These are phyloP conservation scores for Vitis rotundifolia DNA, from an alignment of 164 flowering plant genomes.

Conservation along the genomic window DNA sequence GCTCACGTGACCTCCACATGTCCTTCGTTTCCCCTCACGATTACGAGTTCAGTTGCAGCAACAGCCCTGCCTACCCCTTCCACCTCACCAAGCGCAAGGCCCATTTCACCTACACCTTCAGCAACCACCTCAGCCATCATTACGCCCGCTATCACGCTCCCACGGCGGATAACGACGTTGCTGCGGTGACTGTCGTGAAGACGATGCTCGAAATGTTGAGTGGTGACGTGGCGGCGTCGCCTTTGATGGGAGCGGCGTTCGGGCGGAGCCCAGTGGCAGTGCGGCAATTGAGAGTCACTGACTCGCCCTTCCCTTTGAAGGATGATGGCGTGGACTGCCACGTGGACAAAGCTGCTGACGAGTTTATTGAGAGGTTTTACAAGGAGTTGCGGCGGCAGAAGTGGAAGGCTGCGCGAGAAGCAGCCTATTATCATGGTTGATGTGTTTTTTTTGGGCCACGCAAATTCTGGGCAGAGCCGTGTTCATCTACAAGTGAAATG, in stretches of 20 bases:
- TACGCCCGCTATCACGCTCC: slow-evolving; percentile 1
- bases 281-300: slow-evolving; percentile 43
- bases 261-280: too few species aligned
- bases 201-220: neutral
- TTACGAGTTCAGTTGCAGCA: slow-evolving; percentile 61
- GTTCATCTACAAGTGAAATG: too few species aligned
- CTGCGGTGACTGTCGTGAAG: neutral
- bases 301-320: slow-evolving; percentile 39
- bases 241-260: slow-evolving; percentile 9
- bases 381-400: slow-evolving; percentile 55
- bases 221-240: slow-evolving; percentile 19
- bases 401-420: neutral
- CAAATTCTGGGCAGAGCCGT: too few species aligned
- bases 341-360: slow-evolving; percentile 67
- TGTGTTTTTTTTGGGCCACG: too few species aligned
- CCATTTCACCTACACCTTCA: neutral
- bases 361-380: slow-evolving; percentile 66
- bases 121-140: neutral
- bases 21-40: slow-evolving; percentile 23
- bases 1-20: slow-evolving; percentile 1
- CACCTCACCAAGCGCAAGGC: slow-evolving; percentile 10
- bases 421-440: too few species aligned
- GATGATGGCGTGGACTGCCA: slow-evolving; percentile 30
- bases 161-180: slow-evolving; percentile 15
- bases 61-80: slow-evolving; percentile 32